phyloP scores from a whole-genome alignment of 352 stramenopile species.

The Peronospora belbahrii region DNA sequence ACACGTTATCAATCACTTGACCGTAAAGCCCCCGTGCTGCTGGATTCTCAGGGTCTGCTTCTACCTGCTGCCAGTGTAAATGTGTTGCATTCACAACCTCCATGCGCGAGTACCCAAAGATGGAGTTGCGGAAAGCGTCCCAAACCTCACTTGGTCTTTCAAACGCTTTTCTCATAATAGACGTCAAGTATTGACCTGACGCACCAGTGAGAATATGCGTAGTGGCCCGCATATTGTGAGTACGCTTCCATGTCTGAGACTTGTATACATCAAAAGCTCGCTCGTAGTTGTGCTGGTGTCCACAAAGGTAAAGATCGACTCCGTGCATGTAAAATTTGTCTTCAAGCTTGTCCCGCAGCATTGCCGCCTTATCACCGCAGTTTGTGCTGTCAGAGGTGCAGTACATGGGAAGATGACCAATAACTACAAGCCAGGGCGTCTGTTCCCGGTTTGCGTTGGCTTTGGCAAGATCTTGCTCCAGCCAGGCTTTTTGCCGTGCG shows the following conservation, averaged over 20 bases:
- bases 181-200: constrained; percentile 73
- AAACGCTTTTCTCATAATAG: constrained; percentile 73
- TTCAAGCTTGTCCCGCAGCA: constrained; percentile 63
- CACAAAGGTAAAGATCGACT: constrained; percentile 85
- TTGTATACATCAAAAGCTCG: constrained; percentile 79
- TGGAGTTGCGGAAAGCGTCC: constrained; percentile 81
- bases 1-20: constrained; percentile 82
- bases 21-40: constrained; percentile 66
- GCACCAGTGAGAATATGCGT: constrained; percentile 87
- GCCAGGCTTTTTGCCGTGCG: constrained; percentile 55
- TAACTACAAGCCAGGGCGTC: constrained; percentile 78
- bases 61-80: constrained; percentile 82
- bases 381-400: constrained; percentile 79
- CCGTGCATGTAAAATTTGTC: constrained; percentile 73
- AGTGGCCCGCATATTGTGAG: constrained; percentile 74
- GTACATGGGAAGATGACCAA: constrained; percentile 84
- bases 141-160: constrained; percentile 48
- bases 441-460: constrained; percentile 59
- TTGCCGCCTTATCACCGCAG: constrained; percentile 54
- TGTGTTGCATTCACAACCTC: constrained; percentile 82
- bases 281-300: constrained; percentile 89
- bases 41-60: constrained; percentile 74
- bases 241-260: constrained; percentile 47
- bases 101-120: constrained; percentile 84
- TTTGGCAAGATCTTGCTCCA: constrained; percentile 44